Conservation (phyloP, 2,329 filamentous ascomycete species). For the Claviceps africana region DNA sequence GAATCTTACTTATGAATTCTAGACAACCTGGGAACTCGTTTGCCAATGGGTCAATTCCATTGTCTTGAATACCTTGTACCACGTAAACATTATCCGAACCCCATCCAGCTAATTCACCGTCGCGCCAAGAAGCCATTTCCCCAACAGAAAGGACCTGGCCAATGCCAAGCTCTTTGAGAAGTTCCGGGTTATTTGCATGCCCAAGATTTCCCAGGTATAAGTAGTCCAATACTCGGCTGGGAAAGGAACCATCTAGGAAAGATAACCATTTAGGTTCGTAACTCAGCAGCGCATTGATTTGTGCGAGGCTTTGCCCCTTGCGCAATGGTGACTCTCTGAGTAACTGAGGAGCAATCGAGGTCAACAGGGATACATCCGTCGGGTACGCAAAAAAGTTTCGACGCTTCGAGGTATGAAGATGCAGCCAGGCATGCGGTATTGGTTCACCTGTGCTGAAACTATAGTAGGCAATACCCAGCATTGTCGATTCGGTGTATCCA, state of each 20-base stretch:
- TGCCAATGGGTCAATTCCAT: constrained; percentile 84
- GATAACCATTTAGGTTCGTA: constrained; percentile 67
- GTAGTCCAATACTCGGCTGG: constrained; percentile 77
- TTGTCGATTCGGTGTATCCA: constrained; percentile 87
- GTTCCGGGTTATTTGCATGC: constrained; percentile 84
- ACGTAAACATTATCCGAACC: constrained; percentile 64
- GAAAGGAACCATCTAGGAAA: constrained; percentile 77
- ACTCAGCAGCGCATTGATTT: constrained; percentile 38
- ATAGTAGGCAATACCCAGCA: constrained; percentile 80
- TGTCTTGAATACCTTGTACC: constrained; percentile 83
- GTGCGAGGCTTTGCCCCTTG: constrained; percentile 32
- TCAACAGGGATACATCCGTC: constrained; percentile 74
- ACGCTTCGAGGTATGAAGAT: constrained; percentile 62
- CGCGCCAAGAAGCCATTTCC: constrained; percentile 70
- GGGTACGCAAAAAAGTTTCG: constrained; percentile 96
- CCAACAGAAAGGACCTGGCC: constrained; percentile 82
- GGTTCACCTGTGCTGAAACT: constrained; percentile 79
- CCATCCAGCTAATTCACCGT: constrained; percentile 58
- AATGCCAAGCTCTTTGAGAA: constrained; percentile 70
- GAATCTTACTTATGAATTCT: constrained; percentile 65
- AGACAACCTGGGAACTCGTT: constrained; percentile 76
- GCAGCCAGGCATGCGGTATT: constrained; percentile 75
- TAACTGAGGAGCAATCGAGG: constrained; percentile 59
- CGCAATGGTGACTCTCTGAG: constrained; percentile 53
- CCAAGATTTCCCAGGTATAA: constrained; percentile 91